These are phyloP conservation scores for Russula dissimulans DNA, from an alignment of 768 basidiomycete species.

Conservation along the genomic window DNA sequence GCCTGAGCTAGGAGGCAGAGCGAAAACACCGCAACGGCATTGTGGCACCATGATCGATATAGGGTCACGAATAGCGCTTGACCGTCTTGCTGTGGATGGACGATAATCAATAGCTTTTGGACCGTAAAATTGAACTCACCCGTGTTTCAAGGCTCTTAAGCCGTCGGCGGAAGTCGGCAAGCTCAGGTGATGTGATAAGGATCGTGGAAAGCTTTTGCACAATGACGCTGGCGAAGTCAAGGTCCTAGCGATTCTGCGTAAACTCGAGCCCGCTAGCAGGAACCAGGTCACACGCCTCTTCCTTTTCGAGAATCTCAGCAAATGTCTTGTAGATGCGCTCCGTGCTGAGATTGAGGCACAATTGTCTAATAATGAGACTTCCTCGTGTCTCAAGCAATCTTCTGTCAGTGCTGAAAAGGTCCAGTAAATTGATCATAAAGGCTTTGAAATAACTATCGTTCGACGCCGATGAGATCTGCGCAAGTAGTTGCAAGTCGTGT, in stretches of 20 bases:
- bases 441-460: constrained; percentile 93
- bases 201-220: constrained; percentile 97
- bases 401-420: constrained; percentile 91
- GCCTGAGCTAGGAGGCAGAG: constrained; percentile 95
- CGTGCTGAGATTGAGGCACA: constrained; percentile 89
- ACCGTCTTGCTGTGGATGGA: constrained; percentile 69
- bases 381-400: constrained; percentile 84
- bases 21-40: constrained; percentile 93
- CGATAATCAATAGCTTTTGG: background rate
- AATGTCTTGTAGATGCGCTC: constrained; percentile 93
- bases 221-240: constrained; percentile 96
- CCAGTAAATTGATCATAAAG: constrained; percentile 92
- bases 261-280: background rate
- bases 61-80: constrained; percentile 90
- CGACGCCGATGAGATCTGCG: constrained; percentile 92
- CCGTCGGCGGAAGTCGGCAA: constrained; percentile 89
- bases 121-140: constrained; percentile 35
- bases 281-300: constrained; percentile 55
- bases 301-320: constrained; percentile 95
- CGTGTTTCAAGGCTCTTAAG: constrained; percentile 90
- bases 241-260: constrained; percentile 46
- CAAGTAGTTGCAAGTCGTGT: constrained; percentile 88
- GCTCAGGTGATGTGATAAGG: constrained; percentile 89
- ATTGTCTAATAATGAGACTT: constrained; percentile 89
- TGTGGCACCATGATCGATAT: constrained; percentile 98